Evolutionary conservation across 441 rosid genomes (phyloP).

Genomic region (Adansonia grandidieri): DNA sequence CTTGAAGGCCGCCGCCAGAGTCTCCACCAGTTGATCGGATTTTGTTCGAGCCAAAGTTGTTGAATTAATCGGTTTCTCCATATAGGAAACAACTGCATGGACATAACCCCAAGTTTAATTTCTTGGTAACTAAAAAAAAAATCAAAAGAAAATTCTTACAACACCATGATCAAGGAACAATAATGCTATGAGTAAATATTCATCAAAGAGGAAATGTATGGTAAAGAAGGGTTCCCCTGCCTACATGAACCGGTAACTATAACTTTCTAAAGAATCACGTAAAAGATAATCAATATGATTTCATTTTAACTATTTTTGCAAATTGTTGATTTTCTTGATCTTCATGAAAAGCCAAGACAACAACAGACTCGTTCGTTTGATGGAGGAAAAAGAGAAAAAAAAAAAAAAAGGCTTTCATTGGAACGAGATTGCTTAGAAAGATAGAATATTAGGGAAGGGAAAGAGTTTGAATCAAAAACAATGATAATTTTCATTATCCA

Average conservation of each 20-base stretch:
- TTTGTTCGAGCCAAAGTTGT: conserved; percentile 69
- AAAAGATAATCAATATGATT: background rate
- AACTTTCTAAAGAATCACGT: background rate
- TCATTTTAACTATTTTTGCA: conserved; percentile 10
- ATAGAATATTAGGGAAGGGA: background rate
- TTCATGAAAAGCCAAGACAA: background rate
- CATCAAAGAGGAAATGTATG: background rate
- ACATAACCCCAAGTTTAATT: background rate
- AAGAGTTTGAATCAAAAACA: background rate
- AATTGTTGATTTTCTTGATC: background rate
- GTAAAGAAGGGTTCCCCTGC: background rate
- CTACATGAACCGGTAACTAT: background rate
- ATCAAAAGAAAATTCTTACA: background rate
- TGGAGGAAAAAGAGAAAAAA: background rate
- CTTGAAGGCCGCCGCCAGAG: conserved; percentile 66
- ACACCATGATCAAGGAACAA: background rate
- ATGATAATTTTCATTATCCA: background rate
- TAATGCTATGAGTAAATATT: background rate
- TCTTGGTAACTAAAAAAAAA: background rate
- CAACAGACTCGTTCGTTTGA: background rate
- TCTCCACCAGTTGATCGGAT: conserved; percentile 80
- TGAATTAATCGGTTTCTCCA: conserved; percentile 50
- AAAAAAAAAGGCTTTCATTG: background rate
- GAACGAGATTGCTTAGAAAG: background rate
- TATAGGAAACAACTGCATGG: conserved; percentile 3